These are phyloP conservation scores for Tulasnella sp. DNA, from an alignment of 768 basidiomycete species.

Conservation along the genomic window DNA sequence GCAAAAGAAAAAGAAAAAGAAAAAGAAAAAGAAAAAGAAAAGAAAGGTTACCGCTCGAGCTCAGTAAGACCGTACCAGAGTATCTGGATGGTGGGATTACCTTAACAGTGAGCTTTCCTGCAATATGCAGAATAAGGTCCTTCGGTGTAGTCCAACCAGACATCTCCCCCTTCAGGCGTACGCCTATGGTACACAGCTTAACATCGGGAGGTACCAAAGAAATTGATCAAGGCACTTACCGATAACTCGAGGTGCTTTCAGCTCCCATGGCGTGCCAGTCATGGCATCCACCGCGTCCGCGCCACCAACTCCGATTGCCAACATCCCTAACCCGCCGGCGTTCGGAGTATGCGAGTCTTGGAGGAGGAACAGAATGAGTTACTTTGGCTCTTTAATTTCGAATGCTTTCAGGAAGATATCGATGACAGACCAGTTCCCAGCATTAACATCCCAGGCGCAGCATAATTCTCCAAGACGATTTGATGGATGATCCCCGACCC, in stretches of 20 bases:
- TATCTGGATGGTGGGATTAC: constrained; percentile 35
- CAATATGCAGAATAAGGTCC: constrained; percentile 88
- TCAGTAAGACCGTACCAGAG: background rate
- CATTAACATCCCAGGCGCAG: constrained; percentile 91
- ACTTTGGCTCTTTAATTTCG: background rate
- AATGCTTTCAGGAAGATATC: background rate
- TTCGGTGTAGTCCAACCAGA: constrained; percentile 92
- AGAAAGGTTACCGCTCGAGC: background rate
- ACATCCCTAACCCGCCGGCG: constrained; percentile 89
- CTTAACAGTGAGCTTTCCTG: constrained; percentile 86
- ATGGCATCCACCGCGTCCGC: constrained; percentile 98
- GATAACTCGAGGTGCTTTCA: constrained; percentile 79
- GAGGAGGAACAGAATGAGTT: background rate
- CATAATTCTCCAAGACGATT: constrained; percentile 96
- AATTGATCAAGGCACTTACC: constrained; percentile 36
- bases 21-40: too few relatives aligned
- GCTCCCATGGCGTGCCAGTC: constrained; percentile 96
- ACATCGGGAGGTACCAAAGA: background rate
- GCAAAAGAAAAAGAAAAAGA: background rate
- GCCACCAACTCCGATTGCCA: constrained; percentile 98
- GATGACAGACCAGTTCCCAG: constrained; percentile 58
- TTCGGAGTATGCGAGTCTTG: constrained; percentile 96
- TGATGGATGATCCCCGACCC: constrained; percentile 95
- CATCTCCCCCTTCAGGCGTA: constrained; percentile 80
- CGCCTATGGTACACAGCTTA: constrained; percentile 37